Base-by-base conservation (phyloP, 2,329 filamentous ascomycete species). In the Fusarium setosum region DNA sequence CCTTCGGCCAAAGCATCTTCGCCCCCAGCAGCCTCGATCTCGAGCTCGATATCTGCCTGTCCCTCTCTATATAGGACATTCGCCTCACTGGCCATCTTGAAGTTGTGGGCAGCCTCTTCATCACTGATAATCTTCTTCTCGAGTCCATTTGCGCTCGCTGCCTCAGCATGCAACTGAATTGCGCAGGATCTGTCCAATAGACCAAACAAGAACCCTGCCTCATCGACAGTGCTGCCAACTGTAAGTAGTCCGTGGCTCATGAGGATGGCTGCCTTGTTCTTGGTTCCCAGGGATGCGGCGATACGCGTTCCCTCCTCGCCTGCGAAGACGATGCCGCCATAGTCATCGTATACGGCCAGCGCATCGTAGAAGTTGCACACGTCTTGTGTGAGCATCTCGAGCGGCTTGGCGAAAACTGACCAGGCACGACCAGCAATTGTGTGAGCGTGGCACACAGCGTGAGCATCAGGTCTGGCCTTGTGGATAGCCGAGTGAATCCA, bases 191-290 rank as follows among this genome's bases (percentile, higher is more conserved):
- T 29, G 20, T 62, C 59, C 12, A 62, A 20, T 3, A 51, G 32
- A 2, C 42, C 50, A 17, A 62, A 51, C 15, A 58, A n/a, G 74
- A 89, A 93, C 1, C 88, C 88, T 1, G 91, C 91, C 76, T 93
- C 91, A 72, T 93, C 91, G 3, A 93, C 90, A 0, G 91, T 93
- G 7, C 76, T 71, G 5, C 91, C 91, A 0, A 92, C 90, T 0
- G 89, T 92, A 49, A 93, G 76, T 32, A 94, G 78, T 0, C 91
- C 91, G 76, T 93, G 91, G 73, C 93, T 93, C 65, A 89, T 81
- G 49, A 93, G 78, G 44, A 93, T 88, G 63, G 87, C 82, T 2
- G 83, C 90, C 74, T 84, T 90, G 67, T 86, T 85, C 1, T 80
- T 75, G 23, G 68, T 58, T 0, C 90, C 90, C 2, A 94, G 79